phyloP scores from a whole-genome alignment of 2,329 filamentous ascomycete species.

The Diaporthe longicolla region DNA sequence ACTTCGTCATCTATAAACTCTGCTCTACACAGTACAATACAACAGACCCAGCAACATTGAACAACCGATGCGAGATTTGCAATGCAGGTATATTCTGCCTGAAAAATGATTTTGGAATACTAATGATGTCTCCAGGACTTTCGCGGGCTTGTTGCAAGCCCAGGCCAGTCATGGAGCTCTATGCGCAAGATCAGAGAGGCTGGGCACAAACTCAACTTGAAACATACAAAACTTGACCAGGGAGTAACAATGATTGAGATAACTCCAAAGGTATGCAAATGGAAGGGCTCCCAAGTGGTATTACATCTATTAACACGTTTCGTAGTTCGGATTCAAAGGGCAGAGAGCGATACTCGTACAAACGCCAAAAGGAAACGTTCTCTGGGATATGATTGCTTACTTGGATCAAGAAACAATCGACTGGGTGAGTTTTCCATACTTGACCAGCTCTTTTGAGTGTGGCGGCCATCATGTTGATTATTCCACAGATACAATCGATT shows the following conservation, averaged over 20 bases:
- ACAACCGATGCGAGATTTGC: constrained; percentile 5
- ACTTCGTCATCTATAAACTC: background rate
- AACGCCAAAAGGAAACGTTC: constrained; percentile 9
- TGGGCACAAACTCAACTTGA: constrained; percentile 1
- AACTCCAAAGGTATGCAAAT: background rate
- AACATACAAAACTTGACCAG: background rate
- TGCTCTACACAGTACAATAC: constrained; percentile 6
- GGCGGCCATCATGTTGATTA: background rate
- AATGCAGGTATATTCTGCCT: background rate
- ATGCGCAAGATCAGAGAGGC: constrained; percentile 1
- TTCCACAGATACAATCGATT: background rate
- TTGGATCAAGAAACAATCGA: constrained; percentile 2
- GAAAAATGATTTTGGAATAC: background rate
- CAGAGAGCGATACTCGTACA: constrained; percentile 16
- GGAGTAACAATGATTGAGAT: background rate
- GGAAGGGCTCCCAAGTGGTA: background rate
- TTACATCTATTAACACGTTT: background rate
- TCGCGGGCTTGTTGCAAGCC: background rate
- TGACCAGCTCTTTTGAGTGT: background rate
- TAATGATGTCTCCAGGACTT: background rate
- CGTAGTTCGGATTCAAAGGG: background rate
- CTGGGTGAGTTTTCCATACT: background rate
- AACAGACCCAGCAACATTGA: constrained; percentile 17
- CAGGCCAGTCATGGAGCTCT: constrained; percentile 11
- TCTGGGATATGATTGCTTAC: constrained; percentile 4